Evolutionary conservation across 2,329 filamentous ascomycete species (phyloP), one percentile per base, ranked within the genome.

Genomic region (Polytolypa hystricis): DNA sequence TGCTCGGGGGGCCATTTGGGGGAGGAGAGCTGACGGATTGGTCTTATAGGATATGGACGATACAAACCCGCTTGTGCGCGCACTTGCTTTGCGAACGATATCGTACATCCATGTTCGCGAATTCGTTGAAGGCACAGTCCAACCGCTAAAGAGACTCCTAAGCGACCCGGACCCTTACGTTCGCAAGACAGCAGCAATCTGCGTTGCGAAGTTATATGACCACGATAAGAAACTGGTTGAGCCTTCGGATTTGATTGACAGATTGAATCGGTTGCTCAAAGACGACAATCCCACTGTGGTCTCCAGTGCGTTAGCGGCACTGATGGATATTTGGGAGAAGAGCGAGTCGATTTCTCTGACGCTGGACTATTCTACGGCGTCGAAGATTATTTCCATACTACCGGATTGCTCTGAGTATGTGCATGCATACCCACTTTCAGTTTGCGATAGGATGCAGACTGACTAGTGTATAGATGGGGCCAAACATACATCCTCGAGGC

Each of bases 261-360:
- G 81, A 43, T 70, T 98, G 30, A 98, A 98, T 60, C 69, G 74
- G 29, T 81, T 98, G 67, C 66, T 98, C 38, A 77, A 86, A 53
- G 91, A 98, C 50, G 89, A 96, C 57, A 98, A 98, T 53, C 89
- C 91, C 0, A 98, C 91, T 0, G 91, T 98, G 2, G 89, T 98
- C 15, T 89, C 91, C 8, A 95, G 87, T 56, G 87, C 93, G 5
- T 64, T 98, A 44, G 89, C 91, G 17, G 73, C 83, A 23, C 60
- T 98, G 52, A 91, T 94, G 76, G 91, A 98, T 60, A 96, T 98
- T 33, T 98, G 91, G 91, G 91, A 96, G 58, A 74, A 89, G 40
- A 96, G 87, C 56, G 89, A 96, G 60, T 85, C 83, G 40, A 98
- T 98, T 61, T 95, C 94, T 58, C 77, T 98, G 44, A 96, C 91